Evolutionary conservation across 345 rosid genomes (phyloP).

Genomic region (Salix purpurea): DNA sequence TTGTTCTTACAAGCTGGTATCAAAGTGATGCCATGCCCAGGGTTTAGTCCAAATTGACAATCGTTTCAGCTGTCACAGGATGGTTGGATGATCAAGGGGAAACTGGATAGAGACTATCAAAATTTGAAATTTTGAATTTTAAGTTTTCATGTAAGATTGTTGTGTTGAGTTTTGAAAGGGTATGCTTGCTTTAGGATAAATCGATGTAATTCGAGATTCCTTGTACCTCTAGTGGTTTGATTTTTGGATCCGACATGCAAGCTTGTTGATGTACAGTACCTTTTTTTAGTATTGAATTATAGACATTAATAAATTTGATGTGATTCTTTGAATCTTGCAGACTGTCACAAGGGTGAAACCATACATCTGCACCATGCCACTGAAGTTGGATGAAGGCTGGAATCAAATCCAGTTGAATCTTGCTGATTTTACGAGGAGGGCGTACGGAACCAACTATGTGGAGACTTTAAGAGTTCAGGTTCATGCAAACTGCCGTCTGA

Average conservation of each 20-base stretch:
- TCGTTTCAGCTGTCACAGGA: background rate
- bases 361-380: conserved; percentile 89
- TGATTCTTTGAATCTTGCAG: conserved; percentile 27
- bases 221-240: background rate
- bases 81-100: background rate
- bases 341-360: conserved; percentile 91
- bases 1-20: background rate
- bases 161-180: background rate
- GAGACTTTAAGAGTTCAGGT: conserved; percentile 95
- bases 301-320: background rate
- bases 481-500: conserved; percentile 87
- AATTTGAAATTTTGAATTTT: background rate
- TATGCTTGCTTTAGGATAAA: background rate
- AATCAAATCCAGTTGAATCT: conserved; percentile 92
- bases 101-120: background rate
- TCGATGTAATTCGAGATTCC: background rate
- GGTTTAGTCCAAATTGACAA: background rate
- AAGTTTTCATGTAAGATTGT: background rate
- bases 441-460: conserved; percentile 93
- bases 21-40: background rate
- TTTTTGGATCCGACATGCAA: background rate
- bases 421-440: conserved; percentile 84
- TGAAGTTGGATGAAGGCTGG: conserved; percentile 96
- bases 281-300: background rate
- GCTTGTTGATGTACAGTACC: background rate